These are phyloP conservation scores for Penicillium manginii DNA, from an alignment of 495 filamentous ascomycete species.

Conservation along the genomic window DNA sequence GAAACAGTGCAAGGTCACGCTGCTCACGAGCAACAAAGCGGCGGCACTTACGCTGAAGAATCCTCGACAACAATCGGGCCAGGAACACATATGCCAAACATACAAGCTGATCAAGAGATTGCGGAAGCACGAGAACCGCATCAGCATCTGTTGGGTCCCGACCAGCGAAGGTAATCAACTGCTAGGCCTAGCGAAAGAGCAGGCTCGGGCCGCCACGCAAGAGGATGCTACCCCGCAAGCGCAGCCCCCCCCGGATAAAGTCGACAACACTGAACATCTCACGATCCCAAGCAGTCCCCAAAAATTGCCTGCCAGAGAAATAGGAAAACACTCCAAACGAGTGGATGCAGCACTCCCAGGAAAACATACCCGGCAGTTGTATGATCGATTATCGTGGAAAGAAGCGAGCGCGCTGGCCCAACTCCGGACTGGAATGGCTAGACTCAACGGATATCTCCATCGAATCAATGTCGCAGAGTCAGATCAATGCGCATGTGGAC, in stretches of 20 bases:
- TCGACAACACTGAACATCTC: conserved; percentile 21
- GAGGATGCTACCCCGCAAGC: conserved; percentile 18
- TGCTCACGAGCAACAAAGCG: conserved; percentile 23
- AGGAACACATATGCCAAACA: conserved; percentile 22
- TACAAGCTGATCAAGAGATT: conserved; percentile 28
- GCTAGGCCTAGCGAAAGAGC: conserved; percentile 29
- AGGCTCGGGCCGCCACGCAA: conserved; percentile 24
- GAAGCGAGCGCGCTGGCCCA: conserved; percentile 36
- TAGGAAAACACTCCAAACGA: conserved; percentile 30
- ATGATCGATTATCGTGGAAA: conserved; percentile 25
- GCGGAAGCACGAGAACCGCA: conserved; percentile 20
- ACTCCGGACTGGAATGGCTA: conserved; percentile 37
- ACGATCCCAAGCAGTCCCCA: conserved; percentile 20
- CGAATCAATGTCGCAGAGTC: too few species aligned
- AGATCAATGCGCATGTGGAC: too few species aligned
- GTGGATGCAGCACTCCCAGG: conserved; percentile 35
- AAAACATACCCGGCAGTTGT: conserved; percentile 23
- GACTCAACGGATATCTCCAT: conserved; percentile 37
- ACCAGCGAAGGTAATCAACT: conserved; percentile 24
- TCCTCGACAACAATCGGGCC: conserved; percentile 25
- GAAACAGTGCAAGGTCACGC: conserved; percentile 13
- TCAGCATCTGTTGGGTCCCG: conserved; percentile 19
- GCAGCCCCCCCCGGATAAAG: conserved; percentile 16
- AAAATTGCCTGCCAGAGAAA: conserved; percentile 14
- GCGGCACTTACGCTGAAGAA: conserved; percentile 17